A percentile compares a stretch with the other conserved stretches of the same genome.
Conservation (phyloP, 208 protist species). For the Crithidia fasciculata region DNA sequence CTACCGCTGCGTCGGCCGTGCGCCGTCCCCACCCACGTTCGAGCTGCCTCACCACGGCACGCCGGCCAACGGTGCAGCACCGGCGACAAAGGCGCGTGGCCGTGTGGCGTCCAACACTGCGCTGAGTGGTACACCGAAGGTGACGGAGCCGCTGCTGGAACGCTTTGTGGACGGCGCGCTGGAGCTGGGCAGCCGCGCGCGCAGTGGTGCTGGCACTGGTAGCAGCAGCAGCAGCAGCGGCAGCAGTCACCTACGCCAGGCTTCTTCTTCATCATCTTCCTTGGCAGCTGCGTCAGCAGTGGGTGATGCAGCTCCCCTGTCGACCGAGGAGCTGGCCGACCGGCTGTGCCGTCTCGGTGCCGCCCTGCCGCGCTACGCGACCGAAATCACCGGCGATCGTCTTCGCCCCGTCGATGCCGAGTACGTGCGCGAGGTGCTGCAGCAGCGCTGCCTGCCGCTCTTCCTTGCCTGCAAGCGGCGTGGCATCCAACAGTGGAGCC, state of each 20-base stretch:
- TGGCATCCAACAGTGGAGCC: slow-evolving; percentile 51
- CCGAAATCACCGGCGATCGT: slow-evolving; percentile 25
- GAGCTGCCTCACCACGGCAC: not conserved
- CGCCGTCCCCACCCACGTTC: slow-evolving; percentile 4
- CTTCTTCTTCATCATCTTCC: not conserved
- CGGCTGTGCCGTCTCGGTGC: slow-evolving; percentile 63
- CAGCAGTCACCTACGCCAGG: no score
- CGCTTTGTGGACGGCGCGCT: slow-evolving; percentile 37
- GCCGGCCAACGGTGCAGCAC: no score
- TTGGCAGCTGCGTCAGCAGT: not conserved
- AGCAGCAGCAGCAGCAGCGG: no score
- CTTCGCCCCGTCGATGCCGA: slow-evolving; percentile 31
- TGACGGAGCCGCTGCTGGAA: slow-evolving; percentile 5
- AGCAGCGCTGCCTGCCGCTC: slow-evolving; percentile 37
- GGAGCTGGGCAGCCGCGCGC: slow-evolving; percentile 13
- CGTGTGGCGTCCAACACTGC: not conserved
- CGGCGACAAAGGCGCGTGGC: no score
- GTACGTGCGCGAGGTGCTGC: slow-evolving; percentile 35
- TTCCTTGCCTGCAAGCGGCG: slow-evolving; percentile 39
- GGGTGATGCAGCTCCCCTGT: not conserved
- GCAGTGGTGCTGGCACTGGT: not conserved
- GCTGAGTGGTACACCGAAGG: not conserved
- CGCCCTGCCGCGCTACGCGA: slow-evolving; percentile 40
- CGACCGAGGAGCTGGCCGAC: slow-evolving; percentile 65
- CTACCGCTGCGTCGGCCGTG: slow-evolving; percentile 22